A percentile compares a stretch with the other conserved stretches of the same genome.
Conservation (phyloP, 2,329 filamentous ascomycete genomes). For the Aspergillus fumigatiaffinis region DNA sequence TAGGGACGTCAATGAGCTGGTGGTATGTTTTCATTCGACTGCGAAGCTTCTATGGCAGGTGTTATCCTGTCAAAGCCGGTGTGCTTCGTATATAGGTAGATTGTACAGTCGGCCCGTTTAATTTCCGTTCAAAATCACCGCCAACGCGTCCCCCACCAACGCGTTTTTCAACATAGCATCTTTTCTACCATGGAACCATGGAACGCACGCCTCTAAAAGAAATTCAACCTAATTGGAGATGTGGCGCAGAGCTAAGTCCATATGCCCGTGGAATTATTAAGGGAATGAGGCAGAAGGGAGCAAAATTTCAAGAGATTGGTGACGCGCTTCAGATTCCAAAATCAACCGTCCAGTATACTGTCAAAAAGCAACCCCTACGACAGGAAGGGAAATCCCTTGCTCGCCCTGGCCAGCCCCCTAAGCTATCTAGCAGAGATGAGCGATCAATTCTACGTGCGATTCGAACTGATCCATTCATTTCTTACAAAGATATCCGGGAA, state of each 20-base stretch:
- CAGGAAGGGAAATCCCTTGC: background rate
- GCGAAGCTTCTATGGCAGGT: too few relatives aligned
- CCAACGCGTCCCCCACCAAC: too few relatives aligned
- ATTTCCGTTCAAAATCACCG: too few relatives aligned
- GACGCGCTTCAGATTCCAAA: too few relatives aligned
- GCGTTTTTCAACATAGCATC: too few relatives aligned
- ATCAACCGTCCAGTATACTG: background rate
- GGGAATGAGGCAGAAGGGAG: too few relatives aligned
- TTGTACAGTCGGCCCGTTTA: too few relatives aligned
- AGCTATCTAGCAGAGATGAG: background rate
- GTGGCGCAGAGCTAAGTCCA: background rate
- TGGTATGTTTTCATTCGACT: too few relatives aligned
- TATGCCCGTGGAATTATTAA: background rate
- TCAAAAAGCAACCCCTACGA: background rate
- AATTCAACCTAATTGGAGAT: background rate
- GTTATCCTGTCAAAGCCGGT: too few relatives aligned
- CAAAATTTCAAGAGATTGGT: too few relatives aligned
- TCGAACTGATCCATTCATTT: background rate
- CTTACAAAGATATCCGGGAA: background rate
- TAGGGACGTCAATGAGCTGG: background rate
- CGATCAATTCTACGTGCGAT: background rate
- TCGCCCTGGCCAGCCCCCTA: background rate
- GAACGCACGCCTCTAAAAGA: background rate
- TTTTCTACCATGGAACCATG: slow-evolving; percentile 5
- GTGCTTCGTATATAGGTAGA: background rate